These are phyloP conservation scores for Pseudogymnoascus sp. DNA, from an alignment of 2,329 filamentous ascomycete genomes.

Conservation along the genomic window DNA sequence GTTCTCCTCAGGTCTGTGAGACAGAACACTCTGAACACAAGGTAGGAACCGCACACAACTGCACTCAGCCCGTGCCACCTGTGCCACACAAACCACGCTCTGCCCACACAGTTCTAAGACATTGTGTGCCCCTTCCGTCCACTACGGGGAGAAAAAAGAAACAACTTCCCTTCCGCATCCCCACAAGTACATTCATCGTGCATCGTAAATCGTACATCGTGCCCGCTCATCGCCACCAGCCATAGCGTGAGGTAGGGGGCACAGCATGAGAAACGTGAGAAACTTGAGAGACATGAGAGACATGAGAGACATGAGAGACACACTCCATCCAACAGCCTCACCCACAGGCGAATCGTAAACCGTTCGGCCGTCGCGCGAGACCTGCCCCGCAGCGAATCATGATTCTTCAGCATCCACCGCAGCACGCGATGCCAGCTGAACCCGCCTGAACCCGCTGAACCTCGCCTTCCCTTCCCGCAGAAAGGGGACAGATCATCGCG, in stretches of 20 bases:
- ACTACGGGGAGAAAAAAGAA: background rate
- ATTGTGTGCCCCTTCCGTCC: background rate
- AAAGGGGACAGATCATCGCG: background rate
- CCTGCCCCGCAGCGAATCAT: background rate
- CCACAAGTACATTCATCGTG: background rate
- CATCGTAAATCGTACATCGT: background rate
- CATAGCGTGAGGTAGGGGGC: background rate
- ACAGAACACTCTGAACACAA: background rate
- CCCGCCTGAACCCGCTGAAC: background rate
- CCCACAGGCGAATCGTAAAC: background rate
- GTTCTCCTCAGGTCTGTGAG: background rate
- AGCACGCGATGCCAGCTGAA: background rate
- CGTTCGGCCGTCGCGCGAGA: slow-evolving; percentile 3
- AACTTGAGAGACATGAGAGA: background rate
- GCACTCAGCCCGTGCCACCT: background rate
- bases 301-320: background rate
- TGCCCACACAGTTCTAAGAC: background rate
- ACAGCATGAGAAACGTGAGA: background rate
- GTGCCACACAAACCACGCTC: background rate
- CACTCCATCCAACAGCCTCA: background rate
- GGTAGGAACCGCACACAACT: background rate
- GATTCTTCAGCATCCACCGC: slow-evolving; percentile 1
- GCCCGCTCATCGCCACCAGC: background rate
- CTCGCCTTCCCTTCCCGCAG: background rate
- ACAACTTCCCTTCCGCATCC: background rate